Base-by-base conservation (phyloP, 2,329 filamentous ascomycete species). In the Cladosporium halotolerans region DNA sequence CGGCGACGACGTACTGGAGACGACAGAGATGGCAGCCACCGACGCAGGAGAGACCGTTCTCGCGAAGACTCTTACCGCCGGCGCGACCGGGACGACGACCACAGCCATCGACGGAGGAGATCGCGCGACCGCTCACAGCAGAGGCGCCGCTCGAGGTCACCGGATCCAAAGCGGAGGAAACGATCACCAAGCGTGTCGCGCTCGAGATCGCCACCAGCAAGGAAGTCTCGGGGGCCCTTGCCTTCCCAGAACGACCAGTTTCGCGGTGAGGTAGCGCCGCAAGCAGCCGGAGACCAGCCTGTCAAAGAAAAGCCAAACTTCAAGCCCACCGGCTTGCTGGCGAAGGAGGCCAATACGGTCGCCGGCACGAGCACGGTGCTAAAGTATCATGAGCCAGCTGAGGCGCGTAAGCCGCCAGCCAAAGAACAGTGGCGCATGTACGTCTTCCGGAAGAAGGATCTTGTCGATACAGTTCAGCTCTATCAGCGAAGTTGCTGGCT, bases 341-440 rank as follows among this genome's bases (percentile, higher is more conserved):
- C 93, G 2, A 89, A 90, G 42, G 90, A 89, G 59, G 90, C 90
- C 48, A 97, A 99, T 68, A 83, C 83, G 7, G 83, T 95, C 58
- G 81, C 81, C 9, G 89, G 88, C 54, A 86, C 84, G 3, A 79
- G 80, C 18, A 84, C 96, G 52, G 83, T 89, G 3, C 80, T 99
- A 44, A 97, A 97, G 75, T 99, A 99, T 70, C 88, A 96, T 73
- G 93, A 99, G 71, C 93, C 93, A 1, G 75, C 89, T 9, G 93
- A 99, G 74, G 89, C 92, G 46, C 86, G 93, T 55, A 96, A 96
- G 62, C 89, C 93, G 0, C 79, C 91, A 0, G 66, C 85, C 1
- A 85, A 83, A 52, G 84, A 93, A 61, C 75, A 82, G 54, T 99
- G 92, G 92, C 88, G 88, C 56, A 76, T 99, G 45, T 97, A 95